Conservation (phyloP, 306 rosid species). For the Medicago arabica region DNA sequence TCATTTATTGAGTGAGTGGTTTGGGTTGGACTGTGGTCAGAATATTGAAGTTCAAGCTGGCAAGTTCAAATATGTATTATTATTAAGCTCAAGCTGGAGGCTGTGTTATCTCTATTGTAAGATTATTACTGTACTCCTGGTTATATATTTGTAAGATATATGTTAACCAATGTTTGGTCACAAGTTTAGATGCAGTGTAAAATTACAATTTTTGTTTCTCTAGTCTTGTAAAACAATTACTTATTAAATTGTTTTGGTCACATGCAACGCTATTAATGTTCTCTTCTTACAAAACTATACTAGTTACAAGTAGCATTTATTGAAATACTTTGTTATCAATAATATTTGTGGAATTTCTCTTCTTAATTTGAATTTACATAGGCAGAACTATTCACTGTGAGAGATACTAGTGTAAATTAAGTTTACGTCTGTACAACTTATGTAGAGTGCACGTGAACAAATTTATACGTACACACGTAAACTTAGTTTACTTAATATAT, state of each 20-base stretch:
- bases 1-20: constrained; percentile 7
- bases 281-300: not conserved
- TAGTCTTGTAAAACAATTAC: constrained; percentile 18
- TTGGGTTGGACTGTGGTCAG: constrained; percentile 1
- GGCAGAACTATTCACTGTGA: too few relatives aligned
- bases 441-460: too few relatives aligned
- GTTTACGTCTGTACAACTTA: too few relatives aligned
- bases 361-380: too few relatives aligned
- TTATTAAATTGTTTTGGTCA: constrained; percentile 21
- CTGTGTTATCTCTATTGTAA: constrained; percentile 41
- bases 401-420: too few relatives aligned
- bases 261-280: not conserved
- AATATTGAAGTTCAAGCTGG: constrained; percentile 30
- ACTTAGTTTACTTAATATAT: too few relatives aligned
- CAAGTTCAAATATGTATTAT: constrained; percentile 38
- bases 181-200: constrained; percentile 1
- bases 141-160: constrained; percentile 33
- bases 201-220: constrained; percentile 11
- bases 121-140: constrained; percentile 31
- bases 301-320: too few relatives aligned
- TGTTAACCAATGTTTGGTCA: constrained; percentile 3
- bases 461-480: too few relatives aligned
- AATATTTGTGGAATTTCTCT: too few relatives aligned
- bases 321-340: too few relatives aligned
- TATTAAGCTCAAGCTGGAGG: constrained; percentile 40